Evolutionary conservation across 495 filamentous ascomycete genomes (phyloP).

Genomic region (Evansstolkia leycettana): DNA sequence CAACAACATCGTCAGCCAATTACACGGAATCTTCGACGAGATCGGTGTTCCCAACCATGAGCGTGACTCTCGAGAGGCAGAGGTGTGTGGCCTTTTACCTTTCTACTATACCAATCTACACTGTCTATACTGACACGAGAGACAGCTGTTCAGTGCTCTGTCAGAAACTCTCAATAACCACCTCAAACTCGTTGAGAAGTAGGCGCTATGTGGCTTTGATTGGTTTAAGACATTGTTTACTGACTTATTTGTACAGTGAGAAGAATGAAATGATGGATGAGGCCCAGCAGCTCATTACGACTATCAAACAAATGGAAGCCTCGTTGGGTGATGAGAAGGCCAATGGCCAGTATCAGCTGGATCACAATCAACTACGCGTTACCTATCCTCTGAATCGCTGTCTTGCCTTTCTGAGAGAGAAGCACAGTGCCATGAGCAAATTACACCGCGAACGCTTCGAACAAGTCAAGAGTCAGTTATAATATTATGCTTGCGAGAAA

Average conservation of each 20-base stretch:
- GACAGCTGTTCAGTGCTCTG: conserved; percentile 71
- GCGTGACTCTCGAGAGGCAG: conserved; percentile 72
- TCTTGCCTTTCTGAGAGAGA: conserved; percentile 68
- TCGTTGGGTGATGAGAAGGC: conserved; percentile 68
- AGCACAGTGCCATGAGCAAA: conserved; percentile 64
- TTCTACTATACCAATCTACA: neutral
- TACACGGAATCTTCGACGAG: conserved; percentile 91
- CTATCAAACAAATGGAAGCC: conserved; percentile 84
- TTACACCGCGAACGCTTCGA: conserved; percentile 82
- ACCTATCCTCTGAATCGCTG: conserved; percentile 73
- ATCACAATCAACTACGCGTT: conserved; percentile 56
- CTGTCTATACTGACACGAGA: conserved; percentile 6
- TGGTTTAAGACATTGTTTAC: neutral
- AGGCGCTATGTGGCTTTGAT: conserved; percentile 8
- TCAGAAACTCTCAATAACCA: conserved; percentile 82
- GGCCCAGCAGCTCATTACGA: conserved; percentile 70
- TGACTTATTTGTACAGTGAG: conserved; percentile 40
- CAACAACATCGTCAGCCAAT: conserved; percentile 75
- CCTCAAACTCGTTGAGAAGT: conserved; percentile 62
- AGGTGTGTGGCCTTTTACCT: conserved; percentile 43
- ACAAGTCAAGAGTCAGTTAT: conserved; percentile 76
- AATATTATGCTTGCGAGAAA: neutral
- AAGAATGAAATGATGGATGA: conserved; percentile 80
- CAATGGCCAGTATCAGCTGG: conserved; percentile 45
- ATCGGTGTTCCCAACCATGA: conserved; percentile 88